These are phyloP conservation scores for Psilocybe subaeruginosa DNA, from an alignment of 768 basidiomycete genomes.

Conservation along the genomic window DNA sequence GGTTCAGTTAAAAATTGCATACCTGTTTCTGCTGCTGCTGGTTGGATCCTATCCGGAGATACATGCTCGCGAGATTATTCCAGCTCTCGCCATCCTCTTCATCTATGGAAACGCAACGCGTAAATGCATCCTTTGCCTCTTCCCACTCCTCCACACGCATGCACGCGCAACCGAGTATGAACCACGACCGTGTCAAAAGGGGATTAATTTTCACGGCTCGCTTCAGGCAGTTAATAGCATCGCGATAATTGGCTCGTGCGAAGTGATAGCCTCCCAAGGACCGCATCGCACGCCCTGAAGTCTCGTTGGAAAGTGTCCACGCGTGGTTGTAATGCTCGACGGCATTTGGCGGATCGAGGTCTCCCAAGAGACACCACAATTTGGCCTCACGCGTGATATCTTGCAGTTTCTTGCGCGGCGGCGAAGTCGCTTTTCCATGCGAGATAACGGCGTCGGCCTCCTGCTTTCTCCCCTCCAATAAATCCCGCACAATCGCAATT, in stretches of 20 bases:
- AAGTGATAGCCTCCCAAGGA: conserved; percentile 89
- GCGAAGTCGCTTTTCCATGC: conserved; percentile 56
- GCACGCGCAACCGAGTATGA: conserved; percentile 91
- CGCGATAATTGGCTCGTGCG: conserved; percentile 59
- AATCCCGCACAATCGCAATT: conserved; percentile 78
- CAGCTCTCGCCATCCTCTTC: conserved; percentile 98
- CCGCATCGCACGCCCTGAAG: conserved; percentile 89
- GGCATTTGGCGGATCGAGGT: conserved; percentile 78
- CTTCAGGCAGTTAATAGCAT: conserved; percentile 68
- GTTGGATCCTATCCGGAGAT: conserved; percentile 75
- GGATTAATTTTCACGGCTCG: conserved; percentile 89
- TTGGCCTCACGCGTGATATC: conserved; percentile 84
- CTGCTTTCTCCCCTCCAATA: conserved; percentile 82
- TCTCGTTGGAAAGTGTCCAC: conserved; percentile 80
- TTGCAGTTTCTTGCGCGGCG: conserved; percentile 42
- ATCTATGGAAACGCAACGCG: conserved; percentile 85
- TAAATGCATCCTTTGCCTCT: conserved; percentile 82
- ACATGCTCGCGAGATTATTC: conserved; percentile 96
- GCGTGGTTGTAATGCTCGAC: conserved; percentile 78
- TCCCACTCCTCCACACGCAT: conserved; percentile 86
- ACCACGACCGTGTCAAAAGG: conserved; percentile 87
- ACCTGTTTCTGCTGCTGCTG: conserved; percentile 26
- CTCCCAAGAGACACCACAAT: conserved; percentile 93
- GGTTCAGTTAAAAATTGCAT: conserved; percentile 8
- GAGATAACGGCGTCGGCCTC: conserved; percentile 77